These are phyloP conservation scores for Clonostachys byssicola DNA, from an alignment of 2,329 filamentous ascomycete genomes.

Conservation along the genomic window DNA sequence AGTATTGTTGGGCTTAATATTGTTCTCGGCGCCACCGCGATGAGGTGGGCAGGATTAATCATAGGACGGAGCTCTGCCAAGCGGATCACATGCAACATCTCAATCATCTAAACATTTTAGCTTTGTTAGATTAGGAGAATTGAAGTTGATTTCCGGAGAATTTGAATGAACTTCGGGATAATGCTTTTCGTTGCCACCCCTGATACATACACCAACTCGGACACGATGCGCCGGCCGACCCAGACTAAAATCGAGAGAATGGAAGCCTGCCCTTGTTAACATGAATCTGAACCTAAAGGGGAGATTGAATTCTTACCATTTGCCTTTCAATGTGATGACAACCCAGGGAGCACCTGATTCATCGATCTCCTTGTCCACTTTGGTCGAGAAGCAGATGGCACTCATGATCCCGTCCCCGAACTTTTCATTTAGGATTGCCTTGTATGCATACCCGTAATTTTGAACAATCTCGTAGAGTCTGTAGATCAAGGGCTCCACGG, in stretches of 20 bases:
- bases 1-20: no score
- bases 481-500: conserved; percentile 59
- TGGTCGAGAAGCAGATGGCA: conserved; percentile 85
- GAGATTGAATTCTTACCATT: conserved; percentile 54
- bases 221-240: not conserved
- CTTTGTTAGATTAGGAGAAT: not conserved
- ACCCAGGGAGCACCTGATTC: conserved; percentile 78
- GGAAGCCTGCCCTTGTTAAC: conserved; percentile 15
- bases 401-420: conserved; percentile 96
- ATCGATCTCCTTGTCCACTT: conserved; percentile 91
- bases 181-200: not conserved
- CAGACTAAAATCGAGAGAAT: conserved; percentile 20
- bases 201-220: not conserved
- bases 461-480: conserved; percentile 90
- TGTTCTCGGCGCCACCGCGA: no score
- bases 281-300: no score
- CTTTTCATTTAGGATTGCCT: conserved; percentile 94
- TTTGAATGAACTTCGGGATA: not conserved
- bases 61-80: no score
- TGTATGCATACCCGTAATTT: conserved; percentile 96
- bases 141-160: not conserved
- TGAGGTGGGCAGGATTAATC: no score
- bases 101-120: not conserved
- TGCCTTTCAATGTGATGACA: conserved; percentile 77
- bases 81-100: no score